A percentile compares a stretch with the other conserved stretches of the same genome.
Evolutionary conservation across 305 asterid genomes (phyloP).

Genomic region (Fraxinus sp.): DNA sequence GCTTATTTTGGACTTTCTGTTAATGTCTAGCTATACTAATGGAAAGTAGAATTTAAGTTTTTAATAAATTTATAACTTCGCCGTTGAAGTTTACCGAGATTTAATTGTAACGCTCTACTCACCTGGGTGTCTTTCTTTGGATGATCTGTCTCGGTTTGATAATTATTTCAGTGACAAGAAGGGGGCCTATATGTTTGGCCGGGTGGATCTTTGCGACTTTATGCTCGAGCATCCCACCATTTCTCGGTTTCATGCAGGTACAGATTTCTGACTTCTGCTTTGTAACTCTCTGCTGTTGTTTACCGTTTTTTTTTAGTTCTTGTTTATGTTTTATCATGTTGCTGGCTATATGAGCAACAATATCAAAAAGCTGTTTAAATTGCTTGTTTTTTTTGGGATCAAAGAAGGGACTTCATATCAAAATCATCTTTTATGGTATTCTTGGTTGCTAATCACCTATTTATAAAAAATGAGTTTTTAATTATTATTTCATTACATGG

Average conservation of each 20-base stretch:
- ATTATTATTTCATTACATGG: background rate
- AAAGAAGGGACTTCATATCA: background rate
- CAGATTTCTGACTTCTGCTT: constrained; percentile 16
- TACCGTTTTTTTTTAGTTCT: background rate
- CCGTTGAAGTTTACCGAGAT: background rate
- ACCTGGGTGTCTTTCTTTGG: background rate
- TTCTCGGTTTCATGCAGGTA: constrained; percentile 95
- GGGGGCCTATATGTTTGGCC: constrained; percentile 98
- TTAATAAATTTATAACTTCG: background rate
- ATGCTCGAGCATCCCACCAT: constrained; percentile 94
- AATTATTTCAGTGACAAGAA: constrained; percentile 61
- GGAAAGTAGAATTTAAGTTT: background rate
- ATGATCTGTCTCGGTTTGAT: constrained; percentile 13
- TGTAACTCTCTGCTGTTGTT: background rate
- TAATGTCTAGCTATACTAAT: background rate
- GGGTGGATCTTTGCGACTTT: constrained; percentile 89
- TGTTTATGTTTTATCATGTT: background rate
- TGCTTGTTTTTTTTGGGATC: background rate
- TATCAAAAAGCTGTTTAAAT: constrained; percentile 7
- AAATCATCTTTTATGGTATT: background rate
- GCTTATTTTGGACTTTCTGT: constrained; percentile 1
- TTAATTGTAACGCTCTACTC: background rate
- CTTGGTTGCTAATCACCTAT: background rate
- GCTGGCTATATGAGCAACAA: constrained; percentile 6
- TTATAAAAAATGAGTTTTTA: background rate